Evolutionary conservation across 257 asterid species (phyloP), one percentile per base, ranked within the genome.

Genomic region (Apocynum venetum): DNA sequence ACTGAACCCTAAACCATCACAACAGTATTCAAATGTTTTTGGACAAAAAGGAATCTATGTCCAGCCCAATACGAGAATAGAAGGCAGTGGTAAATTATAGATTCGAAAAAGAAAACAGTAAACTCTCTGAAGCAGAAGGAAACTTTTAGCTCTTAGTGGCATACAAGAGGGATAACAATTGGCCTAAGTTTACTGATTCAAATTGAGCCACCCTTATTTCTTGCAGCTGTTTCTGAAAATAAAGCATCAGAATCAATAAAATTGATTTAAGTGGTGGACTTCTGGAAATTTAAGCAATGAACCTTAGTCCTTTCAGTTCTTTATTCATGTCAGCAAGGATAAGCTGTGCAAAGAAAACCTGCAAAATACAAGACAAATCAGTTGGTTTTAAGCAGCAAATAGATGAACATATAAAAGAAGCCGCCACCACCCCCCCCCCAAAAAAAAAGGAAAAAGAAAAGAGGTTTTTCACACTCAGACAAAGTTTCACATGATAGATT

Each of bases 241-340:
- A 25, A 25, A 25, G 31, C 31, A 25, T 25, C 31, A 25, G 31
- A 25, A 25, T 25, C 31, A 25, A 25, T 25, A 25, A 25, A 25
- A 25, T 25, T 25, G 31, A 25, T 59, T 13, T 35, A 47, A 43
- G 40, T 59, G n/a, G n/a, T n/a, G 61, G 40, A 52, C 66, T 68
- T 66, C 40, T 56, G 56, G 59, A 63, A 52, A 86, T 85, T 66
- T 55, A 74, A 36, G 80, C 57, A 79, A 75, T 60, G 80, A 88
- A 93, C 99, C 99, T 95, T 76, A 95, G 87, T 80, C 99, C 99
- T 87, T 95, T 95, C 71, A 95, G 85, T 83, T 95, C 99, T 87
- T 95, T 95, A 82, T 90, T 91, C 98, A 93, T 93, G 88, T 95
- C 98, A n/a, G 95, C 91, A 85, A 95, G 97, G 83, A 95, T 90